These are phyloP conservation scores for Fusarium sp. DNA, from an alignment of 2,329 filamentous ascomycete species.

Conservation along the genomic window DNA sequence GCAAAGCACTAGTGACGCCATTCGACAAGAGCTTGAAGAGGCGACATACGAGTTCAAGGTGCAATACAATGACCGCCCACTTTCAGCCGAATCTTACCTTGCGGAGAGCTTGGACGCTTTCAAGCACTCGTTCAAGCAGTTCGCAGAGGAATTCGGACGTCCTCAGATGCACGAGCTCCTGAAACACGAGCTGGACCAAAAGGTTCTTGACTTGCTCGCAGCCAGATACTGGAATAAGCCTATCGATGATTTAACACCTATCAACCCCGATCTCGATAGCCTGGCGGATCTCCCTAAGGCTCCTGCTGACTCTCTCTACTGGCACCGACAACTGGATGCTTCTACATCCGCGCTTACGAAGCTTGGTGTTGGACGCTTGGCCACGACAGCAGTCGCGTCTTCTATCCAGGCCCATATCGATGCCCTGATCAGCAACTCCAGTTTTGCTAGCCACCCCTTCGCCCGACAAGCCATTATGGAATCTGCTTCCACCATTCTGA, in stretches of 20 bases:
- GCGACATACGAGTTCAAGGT: constrained; percentile 99
- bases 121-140: constrained; percentile 97
- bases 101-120: constrained; percentile 95
- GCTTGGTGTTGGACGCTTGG: constrained; percentile 90
- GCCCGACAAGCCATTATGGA: constrained; percentile 93
- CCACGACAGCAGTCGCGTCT: constrained; percentile 89
- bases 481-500: constrained; percentile 88
- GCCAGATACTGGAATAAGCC: constrained; percentile 98
- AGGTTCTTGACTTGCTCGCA: constrained; percentile 91
- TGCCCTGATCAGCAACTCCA: constrained; percentile 80
- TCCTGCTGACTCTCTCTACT: constrained; percentile 86
- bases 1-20: constrained; percentile 89
- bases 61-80: constrained; percentile 95
- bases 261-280: constrained; percentile 76
- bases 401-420: constrained; percentile 90
- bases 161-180: constrained; percentile 89
- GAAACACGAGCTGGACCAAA: constrained; percentile 93
- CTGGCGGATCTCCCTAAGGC: constrained; percentile 86
- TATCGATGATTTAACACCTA: constrained; percentile 80
- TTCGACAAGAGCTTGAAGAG: constrained; percentile 94
- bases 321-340: constrained; percentile 94
- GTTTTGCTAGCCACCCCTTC: constrained; percentile 91
- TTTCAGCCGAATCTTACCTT: constrained; percentile 96
- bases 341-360: constrained; percentile 93
- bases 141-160: constrained; percentile 89